A percentile compares a stretch with the other conserved stretches of the same genome.
These are phyloP conservation scores for Hypholoma sublateritium DNA, from an alignment of 768 basidiomycete genomes.

Conservation along the genomic window DNA sequence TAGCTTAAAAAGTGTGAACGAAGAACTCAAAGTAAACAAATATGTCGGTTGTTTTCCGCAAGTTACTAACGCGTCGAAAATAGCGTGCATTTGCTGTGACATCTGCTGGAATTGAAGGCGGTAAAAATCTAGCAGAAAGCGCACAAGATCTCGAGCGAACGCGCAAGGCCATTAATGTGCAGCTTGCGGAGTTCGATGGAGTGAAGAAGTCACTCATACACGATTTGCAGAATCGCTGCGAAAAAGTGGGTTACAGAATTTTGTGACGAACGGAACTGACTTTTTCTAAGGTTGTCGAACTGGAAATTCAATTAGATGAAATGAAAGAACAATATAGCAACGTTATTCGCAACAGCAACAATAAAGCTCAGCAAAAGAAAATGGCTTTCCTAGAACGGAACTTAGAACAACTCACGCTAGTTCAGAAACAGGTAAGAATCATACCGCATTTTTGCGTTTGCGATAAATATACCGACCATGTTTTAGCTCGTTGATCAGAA, in stretches of 20 bases:
- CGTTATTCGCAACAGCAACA: conserved; percentile 97
- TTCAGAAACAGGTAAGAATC: conserved; percentile 87
- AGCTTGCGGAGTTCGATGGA: conserved; percentile 96
- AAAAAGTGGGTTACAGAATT: conserved; percentile 68
- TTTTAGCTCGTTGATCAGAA: conserved; percentile 96
- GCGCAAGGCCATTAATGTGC: conserved; percentile 95
- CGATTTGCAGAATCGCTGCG: conserved; percentile 98
- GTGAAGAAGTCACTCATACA: conserved; percentile 99
- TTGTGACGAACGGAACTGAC: background rate
- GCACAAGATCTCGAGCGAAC: conserved; percentile 97
- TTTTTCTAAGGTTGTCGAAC: conserved; percentile 82
- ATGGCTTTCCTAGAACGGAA: conserved; percentile 98
- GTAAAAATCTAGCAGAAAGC: conserved; percentile 95
- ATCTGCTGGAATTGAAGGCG: conserved; percentile 95
- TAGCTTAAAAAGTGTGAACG: conserved; percentile 92
- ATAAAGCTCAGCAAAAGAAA: conserved; percentile 98
- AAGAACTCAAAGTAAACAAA: conserved; percentile 86
- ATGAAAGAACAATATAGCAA: conserved; percentile 99
- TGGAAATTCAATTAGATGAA: conserved; percentile 98
- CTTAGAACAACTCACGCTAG: conserved; percentile 89
- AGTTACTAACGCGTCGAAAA: conserved; percentile 4
- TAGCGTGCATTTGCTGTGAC: conserved; percentile 97
- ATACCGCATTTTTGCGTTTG: conserved; percentile 2
- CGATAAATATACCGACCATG: conserved; percentile 13
- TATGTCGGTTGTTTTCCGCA: background rate